A percentile compares a stretch with the other conserved stretches of the same genome.
Conservation (phyloP, 768 basidiomycete genomes). For the Strobilomyces dryophilus region DNA sequence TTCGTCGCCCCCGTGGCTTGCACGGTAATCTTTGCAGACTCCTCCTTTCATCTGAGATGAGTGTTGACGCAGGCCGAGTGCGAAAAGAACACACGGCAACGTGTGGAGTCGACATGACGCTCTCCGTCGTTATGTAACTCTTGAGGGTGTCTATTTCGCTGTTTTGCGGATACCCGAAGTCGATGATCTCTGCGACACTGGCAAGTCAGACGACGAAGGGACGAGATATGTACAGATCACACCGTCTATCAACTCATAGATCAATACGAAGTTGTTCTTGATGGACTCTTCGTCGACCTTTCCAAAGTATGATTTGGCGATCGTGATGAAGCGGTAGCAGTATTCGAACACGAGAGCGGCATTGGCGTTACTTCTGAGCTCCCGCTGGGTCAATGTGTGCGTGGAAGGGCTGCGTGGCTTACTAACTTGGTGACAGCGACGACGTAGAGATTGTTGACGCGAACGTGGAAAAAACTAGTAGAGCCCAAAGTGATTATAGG, state of each 20-base stretch:
- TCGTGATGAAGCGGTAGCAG: slow-evolving; percentile 93
- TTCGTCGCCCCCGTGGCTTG: slow-evolving; percentile 97
- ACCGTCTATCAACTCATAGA: slow-evolving; percentile 98
- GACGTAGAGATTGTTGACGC: slow-evolving; percentile 92
- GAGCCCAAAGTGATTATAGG: slow-evolving; percentile 97
- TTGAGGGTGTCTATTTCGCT: slow-evolving; percentile 98
- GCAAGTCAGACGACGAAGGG: slow-evolving; percentile 4
- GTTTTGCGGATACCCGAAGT: slow-evolving; percentile 99
- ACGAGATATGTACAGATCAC: slow-evolving; percentile 12
- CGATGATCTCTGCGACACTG: slow-evolving; percentile 76
- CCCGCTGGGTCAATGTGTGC: not conserved
- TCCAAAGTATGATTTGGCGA: slow-evolving; percentile 94
- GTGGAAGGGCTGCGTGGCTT: slow-evolving; percentile 20
- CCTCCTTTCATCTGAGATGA: slow-evolving; percentile 56
- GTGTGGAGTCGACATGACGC: slow-evolving; percentile 81
- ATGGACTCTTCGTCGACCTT: slow-evolving; percentile 97
- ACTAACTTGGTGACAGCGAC: slow-evolving; percentile 98
- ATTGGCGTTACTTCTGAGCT: slow-evolving; percentile 84
- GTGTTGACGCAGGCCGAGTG: not conserved
- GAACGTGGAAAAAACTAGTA: slow-evolving; percentile 98
- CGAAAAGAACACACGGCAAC: slow-evolving; percentile 57
- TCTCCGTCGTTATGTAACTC: slow-evolving; percentile 97
- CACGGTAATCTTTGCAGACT: slow-evolving; percentile 93
- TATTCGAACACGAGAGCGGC: slow-evolving; percentile 98
- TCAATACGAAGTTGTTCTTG: slow-evolving; percentile 98